A percentile compares a stretch with the other conserved stretches of the same genome.
phyloP scores from a whole-genome alignment of 2,329 filamentous ascomycete genomes.

The Fusarium armeniacum region DNA sequence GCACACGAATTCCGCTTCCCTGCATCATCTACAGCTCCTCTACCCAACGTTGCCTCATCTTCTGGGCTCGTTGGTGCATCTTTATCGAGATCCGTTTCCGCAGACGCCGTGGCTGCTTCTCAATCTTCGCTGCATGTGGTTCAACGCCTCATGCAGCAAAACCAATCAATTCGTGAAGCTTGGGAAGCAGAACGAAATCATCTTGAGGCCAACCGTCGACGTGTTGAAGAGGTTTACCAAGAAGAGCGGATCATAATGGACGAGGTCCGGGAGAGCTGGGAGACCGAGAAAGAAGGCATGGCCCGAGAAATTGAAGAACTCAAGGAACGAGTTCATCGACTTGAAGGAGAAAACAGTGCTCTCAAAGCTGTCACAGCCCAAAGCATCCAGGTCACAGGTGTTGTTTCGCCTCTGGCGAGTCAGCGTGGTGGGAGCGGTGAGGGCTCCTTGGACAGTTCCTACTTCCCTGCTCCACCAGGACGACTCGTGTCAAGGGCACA shows the following conservation, averaged over 20 bases:
- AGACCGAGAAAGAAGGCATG: constrained; percentile 60
- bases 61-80: constrained; percentile 44
- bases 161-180: constrained; percentile 61
- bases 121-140: constrained; percentile 56
- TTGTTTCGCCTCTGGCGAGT: constrained; percentile 52
- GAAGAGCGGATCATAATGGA: constrained; percentile 69
- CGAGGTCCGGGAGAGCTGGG: constrained; percentile 63
- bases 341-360: constrained; percentile 56
- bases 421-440: constrained; percentile 48
- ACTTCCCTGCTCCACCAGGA: constrained; percentile 40
- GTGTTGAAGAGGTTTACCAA: constrained; percentile 68
- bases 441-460: constrained; percentile 43
- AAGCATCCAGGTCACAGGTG: constrained; percentile 49
- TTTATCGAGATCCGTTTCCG: constrained; percentile 51
- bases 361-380: constrained; percentile 53
- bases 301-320: constrained; percentile 59
- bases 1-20: constrained; percentile 36
- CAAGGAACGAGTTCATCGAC: constrained; percentile 55
- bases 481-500: constrained; percentile 42
- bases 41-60: constrained; percentile 41
- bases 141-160: constrained; percentile 60
- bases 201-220: constrained; percentile 66
- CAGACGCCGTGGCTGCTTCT: constrained; percentile 52
- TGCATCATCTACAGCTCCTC: constrained; percentile 42
- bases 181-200: constrained; percentile 69